These are phyloP conservation scores for Persicaria tinctoria DNA, from an alignment of 148 eudicot genomes.

Conservation along the genomic window DNA sequence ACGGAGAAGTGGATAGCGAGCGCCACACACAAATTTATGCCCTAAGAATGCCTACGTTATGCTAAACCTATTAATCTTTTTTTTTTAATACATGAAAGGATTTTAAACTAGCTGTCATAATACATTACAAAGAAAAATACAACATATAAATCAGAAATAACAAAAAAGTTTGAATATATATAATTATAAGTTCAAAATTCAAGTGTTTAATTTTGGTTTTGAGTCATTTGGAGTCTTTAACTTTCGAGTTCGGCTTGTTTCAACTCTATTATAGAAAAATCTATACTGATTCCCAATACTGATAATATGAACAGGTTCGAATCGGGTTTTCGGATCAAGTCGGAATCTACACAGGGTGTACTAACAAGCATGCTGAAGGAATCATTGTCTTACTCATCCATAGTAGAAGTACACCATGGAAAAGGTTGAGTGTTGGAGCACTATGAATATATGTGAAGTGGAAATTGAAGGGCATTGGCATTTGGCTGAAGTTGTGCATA, in stretches of 20 bases:
- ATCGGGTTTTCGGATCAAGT: neutral
- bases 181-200: no score
- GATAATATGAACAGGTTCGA: neutral
- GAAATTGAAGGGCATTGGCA: neutral
- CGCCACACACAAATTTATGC: neutral
- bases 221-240: neutral
- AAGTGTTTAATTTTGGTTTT: no score
- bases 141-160: no score
- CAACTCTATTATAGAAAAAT: neutral
- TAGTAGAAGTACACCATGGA: neutral
- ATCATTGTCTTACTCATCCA: neutral
- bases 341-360: neutral
- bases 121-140: no score
- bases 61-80: neutral
- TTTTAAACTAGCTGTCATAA: no score
- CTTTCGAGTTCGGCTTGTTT: neutral
- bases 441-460: neutral
- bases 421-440: slow-evolving; percentile 6
- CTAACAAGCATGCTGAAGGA: neutral
- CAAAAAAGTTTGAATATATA: no score
- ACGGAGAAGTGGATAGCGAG: no score
- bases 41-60: neutral
- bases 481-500: neutral
- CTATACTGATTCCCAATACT: neutral
- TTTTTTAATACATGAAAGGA: no score